Percentiles rank a stretch among this genome's conserved stretches.
Conservation (phyloP, 257 asterid genomes). For the Solanum peruvianum region DNA sequence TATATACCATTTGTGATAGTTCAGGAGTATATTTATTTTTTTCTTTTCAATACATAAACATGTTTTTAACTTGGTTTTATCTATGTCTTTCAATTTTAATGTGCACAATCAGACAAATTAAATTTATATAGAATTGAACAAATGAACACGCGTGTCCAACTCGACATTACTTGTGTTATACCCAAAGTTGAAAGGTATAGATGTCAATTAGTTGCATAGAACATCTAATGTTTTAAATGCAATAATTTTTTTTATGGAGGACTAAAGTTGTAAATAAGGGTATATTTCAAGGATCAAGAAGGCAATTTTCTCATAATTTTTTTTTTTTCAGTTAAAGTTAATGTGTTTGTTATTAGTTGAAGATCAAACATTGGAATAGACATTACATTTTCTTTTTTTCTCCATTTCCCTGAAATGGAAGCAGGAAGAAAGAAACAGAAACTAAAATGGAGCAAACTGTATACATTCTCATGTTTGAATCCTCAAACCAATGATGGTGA, state of each 20-base stretch:
- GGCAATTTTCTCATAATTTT: background rate
- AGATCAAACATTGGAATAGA: background rate
- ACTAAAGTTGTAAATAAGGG: background rate
- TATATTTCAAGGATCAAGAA: background rate
- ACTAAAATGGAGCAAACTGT: slow-evolving; percentile 63
- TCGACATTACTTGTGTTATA: no score
- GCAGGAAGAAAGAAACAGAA: slow-evolving; percentile 65
- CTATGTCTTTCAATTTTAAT: background rate
- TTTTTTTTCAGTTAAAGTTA: background rate
- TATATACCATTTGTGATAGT: no score
- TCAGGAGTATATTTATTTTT: no score
- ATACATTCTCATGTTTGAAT: slow-evolving; percentile 69
- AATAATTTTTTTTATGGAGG: background rate
- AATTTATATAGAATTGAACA: background rate
- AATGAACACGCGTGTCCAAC: no score
- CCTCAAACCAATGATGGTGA: slow-evolving; percentile 34
- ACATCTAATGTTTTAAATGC: background rate
- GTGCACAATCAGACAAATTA: no score
- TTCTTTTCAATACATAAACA: no score
- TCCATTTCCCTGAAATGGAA: slow-evolving; percentile 30
- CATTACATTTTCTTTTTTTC: background rate
- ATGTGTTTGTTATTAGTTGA: background rate
- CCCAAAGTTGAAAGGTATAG: no score
- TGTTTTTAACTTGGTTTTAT: no score
- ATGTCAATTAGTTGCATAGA: background rate